These are phyloP conservation scores for Talaromyces albobiverticillius DNA, from an alignment of 2,329 filamentous ascomycete species.

Conservation along the genomic window DNA sequence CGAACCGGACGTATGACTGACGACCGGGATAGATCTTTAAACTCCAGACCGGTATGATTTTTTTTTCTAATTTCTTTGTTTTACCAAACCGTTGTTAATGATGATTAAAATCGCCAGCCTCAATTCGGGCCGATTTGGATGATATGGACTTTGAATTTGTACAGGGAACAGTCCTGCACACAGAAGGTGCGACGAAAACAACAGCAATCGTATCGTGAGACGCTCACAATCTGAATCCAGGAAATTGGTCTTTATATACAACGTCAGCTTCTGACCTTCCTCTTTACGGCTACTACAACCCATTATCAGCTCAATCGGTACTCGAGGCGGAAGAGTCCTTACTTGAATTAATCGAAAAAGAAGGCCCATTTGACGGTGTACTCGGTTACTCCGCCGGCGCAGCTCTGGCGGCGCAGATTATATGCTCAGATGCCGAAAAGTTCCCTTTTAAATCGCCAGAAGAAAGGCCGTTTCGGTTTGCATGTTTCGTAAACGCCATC, in stretches of 20 bases:
- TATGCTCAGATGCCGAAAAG: conserved; percentile 16
- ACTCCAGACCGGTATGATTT: conserved; percentile 10
- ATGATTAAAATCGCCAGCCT: not conserved
- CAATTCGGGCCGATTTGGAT: conserved; percentile 12
- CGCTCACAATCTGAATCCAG: not conserved
- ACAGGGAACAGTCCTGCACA: conserved; percentile 15
- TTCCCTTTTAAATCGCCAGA: conserved; percentile 19
- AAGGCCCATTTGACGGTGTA: conserved; percentile 26
- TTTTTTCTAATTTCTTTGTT: not conserved
- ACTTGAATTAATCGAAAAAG: conserved; percentile 18
- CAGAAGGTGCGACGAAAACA: conserved; percentile 11
- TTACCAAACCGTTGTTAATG: not conserved
- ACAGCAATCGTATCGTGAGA: too few relatives aligned
- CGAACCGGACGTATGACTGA: not conserved
- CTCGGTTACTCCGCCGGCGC: conserved; percentile 24
- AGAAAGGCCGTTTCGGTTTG: conserved; percentile 20
- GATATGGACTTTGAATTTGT: conserved; percentile 16
- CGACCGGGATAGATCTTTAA: conserved; percentile 9
- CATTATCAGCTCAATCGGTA: conserved; percentile 8
- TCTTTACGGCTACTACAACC: conserved; percentile 15
- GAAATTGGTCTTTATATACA: conserved; percentile 16
- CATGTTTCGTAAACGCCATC: conserved; percentile 19
- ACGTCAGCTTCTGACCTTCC: conserved; percentile 10
- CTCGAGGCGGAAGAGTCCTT: conserved; percentile 14
- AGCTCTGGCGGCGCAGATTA: conserved; percentile 19